These are phyloP conservation scores for Rhizophagus clarus DNA, from an alignment of 192 early-diverging fungal genomes.

Conservation along the genomic window DNA sequence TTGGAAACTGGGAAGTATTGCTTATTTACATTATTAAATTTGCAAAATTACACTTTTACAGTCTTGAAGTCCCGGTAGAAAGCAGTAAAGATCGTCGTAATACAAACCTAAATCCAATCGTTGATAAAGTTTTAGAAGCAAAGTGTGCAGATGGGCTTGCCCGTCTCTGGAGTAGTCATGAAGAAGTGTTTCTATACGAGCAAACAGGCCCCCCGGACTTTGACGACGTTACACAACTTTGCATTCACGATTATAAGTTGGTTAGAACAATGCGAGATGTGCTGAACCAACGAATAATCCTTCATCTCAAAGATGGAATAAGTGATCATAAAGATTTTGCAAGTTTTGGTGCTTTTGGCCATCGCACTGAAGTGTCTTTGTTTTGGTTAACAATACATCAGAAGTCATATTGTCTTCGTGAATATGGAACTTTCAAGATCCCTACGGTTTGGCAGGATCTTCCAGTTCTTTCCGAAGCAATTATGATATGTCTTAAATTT, in stretches of 20 bases:
- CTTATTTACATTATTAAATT: no score
- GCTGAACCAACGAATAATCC: no score
- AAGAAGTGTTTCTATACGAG: conserved; percentile 30
- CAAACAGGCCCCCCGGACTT: conserved; percentile 21
- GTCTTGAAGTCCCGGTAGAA: conserved; percentile 9
- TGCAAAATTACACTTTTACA: conserved; percentile 32
- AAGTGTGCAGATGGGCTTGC: conserved; percentile 33
- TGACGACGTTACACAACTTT: conserved; percentile 19
- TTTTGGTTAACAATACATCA: conserved; percentile 33
- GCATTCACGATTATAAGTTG: conserved; percentile 32
- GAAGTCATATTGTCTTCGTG: conserved; percentile 30
- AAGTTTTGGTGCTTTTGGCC: conserved; percentile 30
- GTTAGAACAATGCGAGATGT: conserved; percentile 5
- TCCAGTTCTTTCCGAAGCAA: conserved; percentile 16
- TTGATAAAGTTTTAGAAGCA: conserved; percentile 33
- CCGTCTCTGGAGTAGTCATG: conserved; percentile 27
- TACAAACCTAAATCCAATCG: conserved; percentile 24
- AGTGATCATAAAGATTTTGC: conserved; percentile 29
- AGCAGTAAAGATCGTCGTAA: conserved; percentile 31
- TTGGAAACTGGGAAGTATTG: conserved; percentile 26
- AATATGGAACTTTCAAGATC: conserved; percentile 34
- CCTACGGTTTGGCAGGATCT: conserved; percentile 23
- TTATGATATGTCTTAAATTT: background rate
- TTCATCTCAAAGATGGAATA: conserved; percentile 28
- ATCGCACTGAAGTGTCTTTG: conserved; percentile 27